Base-by-base conservation (phyloP, 805 yeast species). In the Diddensiella santjacobensis region DNA sequence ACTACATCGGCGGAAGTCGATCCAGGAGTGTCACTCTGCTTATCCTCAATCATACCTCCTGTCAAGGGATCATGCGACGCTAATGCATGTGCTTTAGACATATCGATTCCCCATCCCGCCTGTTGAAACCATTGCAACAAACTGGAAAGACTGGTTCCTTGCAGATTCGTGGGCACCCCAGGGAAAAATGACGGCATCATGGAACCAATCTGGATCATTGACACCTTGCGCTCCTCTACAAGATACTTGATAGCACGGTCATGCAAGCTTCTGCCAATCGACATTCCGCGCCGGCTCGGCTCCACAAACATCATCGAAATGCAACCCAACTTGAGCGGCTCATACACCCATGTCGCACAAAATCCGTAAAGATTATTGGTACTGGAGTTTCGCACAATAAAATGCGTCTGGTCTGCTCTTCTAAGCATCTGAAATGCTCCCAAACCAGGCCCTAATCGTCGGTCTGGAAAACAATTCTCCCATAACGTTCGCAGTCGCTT, bases 371-470 rank as follows among this genome's bases (percentile, higher is more conserved):
- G 53, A 15, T 77, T 70, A 51, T 78, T 77, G 45, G 77, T 68
- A 17, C 79, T 70, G 5, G 83, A 73, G 60, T 80, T 80, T 47
- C 82, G 65, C 23, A 79, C 79, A 33, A 80, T 76, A 62, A 79
- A 79, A 59, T 77, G 65, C 11, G 53, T 76, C 48, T 68, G 71
- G 11, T 64, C 64, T 59, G 43, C 17, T 10, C 20, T 22, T 56
- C 19, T 43, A 40, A 43, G 61, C 50, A 29, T 61, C 45, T 48
- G 44, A 45, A 55, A 55, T 15, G 56, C 50, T 23, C 49, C 58
- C 44, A 56, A 36, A 3, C 57, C 52, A 4, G 57, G 52, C 10
- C 58, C 53, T 49, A 57, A 22, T 44, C 59, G 45, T 47, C 55
- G 51, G 18, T 60, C 67, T 24, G 60, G 56, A 40, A 61, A 58